Base-by-base conservation (phyloP, 306 rosid species). In the Dryas drummondii region DNA sequence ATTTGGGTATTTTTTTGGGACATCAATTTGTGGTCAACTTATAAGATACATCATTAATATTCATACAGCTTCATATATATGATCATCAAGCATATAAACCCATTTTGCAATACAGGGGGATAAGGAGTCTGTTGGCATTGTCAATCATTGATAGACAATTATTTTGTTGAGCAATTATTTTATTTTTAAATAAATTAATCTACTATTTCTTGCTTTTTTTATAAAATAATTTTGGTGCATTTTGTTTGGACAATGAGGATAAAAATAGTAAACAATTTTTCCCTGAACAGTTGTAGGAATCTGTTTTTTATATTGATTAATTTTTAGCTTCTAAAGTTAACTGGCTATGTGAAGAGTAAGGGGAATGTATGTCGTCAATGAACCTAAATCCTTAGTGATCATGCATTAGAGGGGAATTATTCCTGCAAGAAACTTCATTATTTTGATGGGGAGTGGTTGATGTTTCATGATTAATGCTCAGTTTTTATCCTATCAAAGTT, bases 11-110 rank as follows among this genome's bases (percentile, higher is more conserved):
- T 46, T 55, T 47, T 66, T 80, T 81, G 85, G 71, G 82, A 80
- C 88, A 85, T 74, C 12, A 66, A 46, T 46, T 53, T 65, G 48
- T 87, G 89, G 91, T 81, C 86, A 77, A 77, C 67, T 59, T 63
- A 47, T 71, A 53, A 44, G 55, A 15, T 68, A 13, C 47, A 49
- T 82, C n/a, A 68, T 53, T 74, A 77, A 22, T 65, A 16, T 17
- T 62, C 69, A n/a, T 7, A 64, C 51, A 63, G 50, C 68, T 63
- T 42, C 49, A 41, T 16, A n/a, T 16, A 7, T 66, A 5, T 10
- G 4, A 5, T 60, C 50, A 45, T 50, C 19, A 19, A 82, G 48
- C 76, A 77, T 57, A 15, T 57, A 15, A 8, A 42, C 37, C 70
- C 78, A 64, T 7, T 79, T 66, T 40, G 68, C 48, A 63, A 15